Evolutionary conservation across 495 filamentous ascomycete genomes (phyloP).

Genomic region (Xylaria scruposa): DNA sequence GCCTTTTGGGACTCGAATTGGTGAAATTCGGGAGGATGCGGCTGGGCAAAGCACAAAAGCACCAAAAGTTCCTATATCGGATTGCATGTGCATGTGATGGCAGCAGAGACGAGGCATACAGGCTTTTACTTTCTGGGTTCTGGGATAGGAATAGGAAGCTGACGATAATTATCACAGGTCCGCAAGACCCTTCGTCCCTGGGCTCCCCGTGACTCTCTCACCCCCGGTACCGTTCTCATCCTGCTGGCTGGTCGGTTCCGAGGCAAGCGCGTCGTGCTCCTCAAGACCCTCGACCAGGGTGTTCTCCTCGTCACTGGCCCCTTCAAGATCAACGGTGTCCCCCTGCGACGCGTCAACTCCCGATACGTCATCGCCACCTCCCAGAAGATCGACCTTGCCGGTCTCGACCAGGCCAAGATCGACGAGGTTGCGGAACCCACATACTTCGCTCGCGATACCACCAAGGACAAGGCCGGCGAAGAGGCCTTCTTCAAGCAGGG

Average conservation of each 20-base stretch:
- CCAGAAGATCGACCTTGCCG: slow-evolving; percentile 82
- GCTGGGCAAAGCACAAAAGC: background rate
- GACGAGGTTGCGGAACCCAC: slow-evolving; percentile 82
- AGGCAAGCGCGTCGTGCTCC: slow-evolving; percentile 98
- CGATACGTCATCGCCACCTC: slow-evolving; percentile 99
- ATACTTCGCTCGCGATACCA: slow-evolving; percentile 97
- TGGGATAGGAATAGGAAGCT: slow-evolving; percentile 24
- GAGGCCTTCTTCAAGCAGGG: slow-evolving; percentile 99
- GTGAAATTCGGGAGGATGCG: background rate
- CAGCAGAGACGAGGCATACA: slow-evolving; percentile 1
- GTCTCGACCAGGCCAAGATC: slow-evolving; percentile 80
- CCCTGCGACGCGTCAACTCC: slow-evolving; percentile 95
- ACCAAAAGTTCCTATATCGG: slow-evolving; percentile 26
- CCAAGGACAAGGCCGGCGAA: slow-evolving; percentile 84
- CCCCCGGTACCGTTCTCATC: slow-evolving; percentile 94
- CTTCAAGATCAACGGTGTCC: slow-evolving; percentile 99
- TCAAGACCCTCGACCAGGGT: slow-evolving; percentile 95
- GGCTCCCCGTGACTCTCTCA: slow-evolving; percentile 82
- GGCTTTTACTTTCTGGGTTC: slow-evolving; percentile 5
- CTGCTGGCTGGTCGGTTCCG: slow-evolving; percentile 99
- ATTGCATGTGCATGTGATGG: slow-evolving; percentile 18
- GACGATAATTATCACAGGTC: slow-evolving; percentile 63
- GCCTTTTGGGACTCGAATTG: background rate
- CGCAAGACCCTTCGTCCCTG: slow-evolving; percentile 91
- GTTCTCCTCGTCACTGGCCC: slow-evolving; percentile 98